Conservation (phyloP, 306 rosid species). For the Prunus davidiana region DNA sequence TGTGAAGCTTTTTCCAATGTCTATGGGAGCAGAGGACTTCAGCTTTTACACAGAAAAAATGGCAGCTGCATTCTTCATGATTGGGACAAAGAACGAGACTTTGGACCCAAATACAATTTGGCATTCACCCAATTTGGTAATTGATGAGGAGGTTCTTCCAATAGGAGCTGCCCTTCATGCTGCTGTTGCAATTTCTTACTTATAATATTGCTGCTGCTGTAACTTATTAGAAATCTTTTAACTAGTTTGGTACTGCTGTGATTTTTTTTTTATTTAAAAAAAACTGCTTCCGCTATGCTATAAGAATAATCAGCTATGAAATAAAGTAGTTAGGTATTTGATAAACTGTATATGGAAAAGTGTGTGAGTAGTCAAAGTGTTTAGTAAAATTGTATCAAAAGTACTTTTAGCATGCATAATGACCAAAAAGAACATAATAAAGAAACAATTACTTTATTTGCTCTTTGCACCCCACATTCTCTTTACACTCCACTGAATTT, state of each 20-base stretch:
- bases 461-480: no score
- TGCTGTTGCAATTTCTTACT: slow-evolving; percentile 47
- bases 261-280: no score
- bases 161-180: slow-evolving; percentile 61
- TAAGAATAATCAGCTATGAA: no score
- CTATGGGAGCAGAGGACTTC: slow-evolving; percentile 57
- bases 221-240: neutral
- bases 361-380: no score
- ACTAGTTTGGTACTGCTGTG: neutral
- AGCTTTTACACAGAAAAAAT: slow-evolving; percentile 47
- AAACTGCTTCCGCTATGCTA: no score
- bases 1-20: slow-evolving; percentile 27
- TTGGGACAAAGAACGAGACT: slow-evolving; percentile 35
- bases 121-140: slow-evolving; percentile 42
- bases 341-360: no score
- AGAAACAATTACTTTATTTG: no score
- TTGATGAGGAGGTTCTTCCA: slow-evolving; percentile 58
- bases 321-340: no score
- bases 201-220: slow-evolving; percentile 7
- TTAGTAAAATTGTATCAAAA: no score
- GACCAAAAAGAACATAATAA: no score
- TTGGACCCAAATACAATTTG: slow-evolving; percentile 5
- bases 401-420: no score
- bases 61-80: slow-evolving; percentile 38
- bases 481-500: no score